These are phyloP conservation scores for Solanum aculeatissimum DNA, from an alignment of 305 asterid species.

Conservation along the genomic window DNA sequence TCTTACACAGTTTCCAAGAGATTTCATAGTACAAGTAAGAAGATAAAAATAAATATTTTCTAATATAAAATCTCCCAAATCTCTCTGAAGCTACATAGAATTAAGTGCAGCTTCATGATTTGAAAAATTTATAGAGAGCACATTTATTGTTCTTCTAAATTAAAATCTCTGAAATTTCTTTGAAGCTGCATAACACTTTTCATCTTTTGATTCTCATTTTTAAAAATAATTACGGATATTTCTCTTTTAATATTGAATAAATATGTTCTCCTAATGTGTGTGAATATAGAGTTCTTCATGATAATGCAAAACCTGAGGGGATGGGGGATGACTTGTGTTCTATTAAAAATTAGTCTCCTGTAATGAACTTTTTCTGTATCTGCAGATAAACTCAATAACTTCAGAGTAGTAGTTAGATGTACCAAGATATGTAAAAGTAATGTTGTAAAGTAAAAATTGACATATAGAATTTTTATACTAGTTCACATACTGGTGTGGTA, in stretches of 20 bases:
- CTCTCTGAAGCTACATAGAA: background rate
- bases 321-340: background rate
- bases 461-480: background rate
- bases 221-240: background rate
- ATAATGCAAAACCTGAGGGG: background rate
- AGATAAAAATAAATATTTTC: background rate
- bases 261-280: background rate
- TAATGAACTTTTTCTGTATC: background rate
- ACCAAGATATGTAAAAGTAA: background rate
- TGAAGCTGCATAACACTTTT: background rate
- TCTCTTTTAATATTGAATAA: background rate
- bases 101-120: background rate
- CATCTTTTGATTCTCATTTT: background rate
- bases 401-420: background rate
- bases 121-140: background rate
- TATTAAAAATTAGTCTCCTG: background rate
- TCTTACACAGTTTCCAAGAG: background rate
- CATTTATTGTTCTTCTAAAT: background rate
- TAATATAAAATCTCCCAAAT: background rate
- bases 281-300: background rate
- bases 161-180: background rate
- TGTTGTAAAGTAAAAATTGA: background rate
- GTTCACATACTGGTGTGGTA: background rate
- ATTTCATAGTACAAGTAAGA: background rate
- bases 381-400: background rate